Base-by-base conservation (phyloP, 1,284 basidiomycete genomes). In the Fomitopsis palustris region DNA sequence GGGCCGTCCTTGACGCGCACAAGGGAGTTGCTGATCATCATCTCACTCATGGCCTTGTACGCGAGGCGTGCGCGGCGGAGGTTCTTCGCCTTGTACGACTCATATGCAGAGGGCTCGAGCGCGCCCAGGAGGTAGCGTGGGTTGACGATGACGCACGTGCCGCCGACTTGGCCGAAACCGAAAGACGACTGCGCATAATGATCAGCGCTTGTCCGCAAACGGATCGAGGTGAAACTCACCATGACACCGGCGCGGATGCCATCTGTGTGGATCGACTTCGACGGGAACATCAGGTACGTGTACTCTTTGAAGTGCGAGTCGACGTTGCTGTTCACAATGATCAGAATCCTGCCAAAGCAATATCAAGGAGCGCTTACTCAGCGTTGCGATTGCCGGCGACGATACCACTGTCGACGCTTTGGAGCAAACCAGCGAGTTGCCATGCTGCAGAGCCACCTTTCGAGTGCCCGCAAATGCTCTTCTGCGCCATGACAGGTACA, bases 161-260 rank as follows among this genome's bases (percentile, higher is more conserved):
- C 97, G 64, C 96, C 97, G 65, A 98, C 96, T 85, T 99, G 97
- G 69, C 96, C 97, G 81, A 99, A 99, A 69, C 97, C 97, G 79
- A 99, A 99, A 19, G 95, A 98, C 3, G 96, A 98, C 82, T 89
- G 60, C 12, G 25, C 14, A 19, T 55, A 52, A 37, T 19, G 43
- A 27, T 68, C n/a, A 67, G 66, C 47, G 64, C 19, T 10, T 17
- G 8, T 10, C 2, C 39, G 8, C 17, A 0, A 31, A 14, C 38
- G 17, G 2, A 52, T 47, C 4, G 25, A 23, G 1, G 59, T 58
- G 42, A 53, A 58, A 69, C 79, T 31, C 69, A 89, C 88, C 90
- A 96, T 92, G 62, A 95, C 81, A 76, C 93, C 94, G 53, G 91
- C 92, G 62, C 91, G 89, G 69, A 98, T 89, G 61, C 93, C 93